Percentiles rank a stretch among this genome's conserved stretches.
These are phyloP conservation scores for Melanogaster broomeanus DNA, from an alignment of 768 basidiomycete species.

Conservation along the genomic window DNA sequence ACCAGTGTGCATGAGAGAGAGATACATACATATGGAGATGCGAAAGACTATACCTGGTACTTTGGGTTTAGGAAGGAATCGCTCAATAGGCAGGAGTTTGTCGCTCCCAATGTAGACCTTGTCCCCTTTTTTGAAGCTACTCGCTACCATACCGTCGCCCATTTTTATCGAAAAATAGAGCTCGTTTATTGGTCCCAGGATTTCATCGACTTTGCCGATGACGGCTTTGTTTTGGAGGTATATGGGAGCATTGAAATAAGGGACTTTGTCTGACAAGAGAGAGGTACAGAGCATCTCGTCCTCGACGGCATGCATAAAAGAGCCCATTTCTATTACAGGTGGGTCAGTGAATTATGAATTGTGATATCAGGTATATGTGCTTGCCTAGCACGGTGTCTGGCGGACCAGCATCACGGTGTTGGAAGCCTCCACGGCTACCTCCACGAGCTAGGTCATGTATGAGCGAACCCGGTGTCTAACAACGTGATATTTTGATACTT, in stretches of 20 bases:
- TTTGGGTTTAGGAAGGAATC: conserved; percentile 97
- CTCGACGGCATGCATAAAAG: conserved; percentile 94
- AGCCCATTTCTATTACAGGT: conserved; percentile 74
- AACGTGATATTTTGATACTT: conserved; percentile 4
- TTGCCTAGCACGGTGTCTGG: conserved; percentile 78
- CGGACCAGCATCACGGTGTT: conserved; percentile 73
- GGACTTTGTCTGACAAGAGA: conserved; percentile 84
- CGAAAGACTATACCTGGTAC: conserved; percentile 56
- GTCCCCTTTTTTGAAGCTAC: conserved; percentile 95
- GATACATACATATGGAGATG: conserved; percentile 5
- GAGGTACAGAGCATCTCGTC: conserved; percentile 97
- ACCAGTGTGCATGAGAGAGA: not conserved
- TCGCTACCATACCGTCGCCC: conserved; percentile 93
- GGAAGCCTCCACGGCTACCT: conserved; percentile 68
- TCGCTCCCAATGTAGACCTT: conserved; percentile 98
- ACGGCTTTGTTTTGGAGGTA: conserved; percentile 95
- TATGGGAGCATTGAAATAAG: conserved; percentile 98
- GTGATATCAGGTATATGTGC: conserved; percentile 18
- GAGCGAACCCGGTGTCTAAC: not conserved
- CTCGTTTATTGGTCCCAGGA: conserved; percentile 98
- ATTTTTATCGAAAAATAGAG: conserved; percentile 98
- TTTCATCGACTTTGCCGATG: conserved; percentile 98
- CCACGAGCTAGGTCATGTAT: conserved; percentile 48
- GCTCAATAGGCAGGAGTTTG: conserved; percentile 93
- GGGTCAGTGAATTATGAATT: conserved; percentile 9